Evolutionary conservation across 106 monocot genomes (phyloP).

Genomic region (Dioscorea alata): DNA sequence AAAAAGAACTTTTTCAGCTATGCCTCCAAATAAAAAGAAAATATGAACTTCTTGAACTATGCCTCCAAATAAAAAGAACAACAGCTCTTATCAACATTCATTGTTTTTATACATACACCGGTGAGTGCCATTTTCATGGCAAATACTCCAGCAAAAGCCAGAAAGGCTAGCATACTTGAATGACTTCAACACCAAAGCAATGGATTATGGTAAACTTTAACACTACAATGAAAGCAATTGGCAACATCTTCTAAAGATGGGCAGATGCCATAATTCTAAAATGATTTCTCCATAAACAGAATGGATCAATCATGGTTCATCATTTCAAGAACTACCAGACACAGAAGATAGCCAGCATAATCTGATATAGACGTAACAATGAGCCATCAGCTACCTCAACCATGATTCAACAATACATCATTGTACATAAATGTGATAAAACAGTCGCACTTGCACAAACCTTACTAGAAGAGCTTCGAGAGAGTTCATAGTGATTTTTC

Average conservation of each 20-base stretch:
- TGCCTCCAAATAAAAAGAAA: neutral
- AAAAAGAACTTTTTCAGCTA: no score
- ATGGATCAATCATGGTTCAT: neutral
- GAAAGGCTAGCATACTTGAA: no score
- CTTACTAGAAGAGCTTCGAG: slow-evolving; percentile 46
- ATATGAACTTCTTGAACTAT: neutral
- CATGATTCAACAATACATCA: neutral
- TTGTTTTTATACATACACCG: no score
- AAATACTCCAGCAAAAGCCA: no score
- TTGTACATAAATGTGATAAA: neutral
- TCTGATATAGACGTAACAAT: neutral
- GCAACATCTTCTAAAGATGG: no score
- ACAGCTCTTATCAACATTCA: no score
- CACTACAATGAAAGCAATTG: no score
- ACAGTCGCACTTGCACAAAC: slow-evolving; percentile 21
- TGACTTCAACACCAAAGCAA: no score
- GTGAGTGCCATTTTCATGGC: no score
- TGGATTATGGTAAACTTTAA: no score
- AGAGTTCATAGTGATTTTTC: slow-evolving; percentile 87
- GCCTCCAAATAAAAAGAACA: neutral
- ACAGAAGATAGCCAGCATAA: neutral
- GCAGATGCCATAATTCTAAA: neutral
- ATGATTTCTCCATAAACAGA: neutral
- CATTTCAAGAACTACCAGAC: neutral
- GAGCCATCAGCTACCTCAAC: neutral